Conservation (phyloP, 352 stramenopile genomes). For the Phytophthora megakarya region DNA sequence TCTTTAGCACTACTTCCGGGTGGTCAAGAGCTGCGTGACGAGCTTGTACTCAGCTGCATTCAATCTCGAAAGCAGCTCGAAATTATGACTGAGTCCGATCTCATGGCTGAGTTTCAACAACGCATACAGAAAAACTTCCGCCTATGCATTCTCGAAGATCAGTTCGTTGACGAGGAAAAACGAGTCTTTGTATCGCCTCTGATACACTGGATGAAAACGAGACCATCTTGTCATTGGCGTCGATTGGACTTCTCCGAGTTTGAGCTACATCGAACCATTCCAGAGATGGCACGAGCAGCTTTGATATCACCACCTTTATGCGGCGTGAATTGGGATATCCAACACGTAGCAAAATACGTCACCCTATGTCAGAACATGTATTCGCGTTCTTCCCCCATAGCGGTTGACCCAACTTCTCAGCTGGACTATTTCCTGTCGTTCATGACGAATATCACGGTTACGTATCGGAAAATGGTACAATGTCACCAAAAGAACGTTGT, state of each 20-base stretch:
- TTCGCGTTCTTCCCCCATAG: background rate
- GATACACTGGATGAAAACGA: slow-evolving; percentile 27
- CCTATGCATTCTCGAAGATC: slow-evolving; percentile 42
- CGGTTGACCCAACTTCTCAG: slow-evolving; percentile 12
- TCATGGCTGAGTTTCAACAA: slow-evolving; percentile 36
- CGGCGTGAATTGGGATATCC: slow-evolving; percentile 3
- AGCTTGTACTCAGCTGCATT: slow-evolving; percentile 41
- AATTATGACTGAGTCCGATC: slow-evolving; percentile 39
- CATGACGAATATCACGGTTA: slow-evolving; percentile 19
- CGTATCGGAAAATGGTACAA: slow-evolving; percentile 1
- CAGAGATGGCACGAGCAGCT: slow-evolving; percentile 15
- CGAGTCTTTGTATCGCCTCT: background rate
- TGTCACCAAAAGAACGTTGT: slow-evolving; percentile 5
- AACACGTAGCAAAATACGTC: slow-evolving; percentile 7
- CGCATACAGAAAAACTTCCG: slow-evolving; percentile 49
- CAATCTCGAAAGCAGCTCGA: slow-evolving; percentile 38
- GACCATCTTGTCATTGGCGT: slow-evolving; percentile 32
- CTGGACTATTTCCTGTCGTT: slow-evolving; percentile 37
- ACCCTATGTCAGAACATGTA: slow-evolving; percentile 22
- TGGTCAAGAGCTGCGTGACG: slow-evolving; percentile 39
- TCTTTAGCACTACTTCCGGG: slow-evolving; percentile 42
- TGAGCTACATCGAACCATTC: slow-evolving; percentile 14
- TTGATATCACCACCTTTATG: slow-evolving; percentile 15
- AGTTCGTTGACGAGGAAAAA: background rate
- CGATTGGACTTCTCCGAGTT: slow-evolving; percentile 14